These are phyloP conservation scores for Brassica nigra DNA, from an alignment of 345 rosid genomes.

Conservation along the genomic window DNA sequence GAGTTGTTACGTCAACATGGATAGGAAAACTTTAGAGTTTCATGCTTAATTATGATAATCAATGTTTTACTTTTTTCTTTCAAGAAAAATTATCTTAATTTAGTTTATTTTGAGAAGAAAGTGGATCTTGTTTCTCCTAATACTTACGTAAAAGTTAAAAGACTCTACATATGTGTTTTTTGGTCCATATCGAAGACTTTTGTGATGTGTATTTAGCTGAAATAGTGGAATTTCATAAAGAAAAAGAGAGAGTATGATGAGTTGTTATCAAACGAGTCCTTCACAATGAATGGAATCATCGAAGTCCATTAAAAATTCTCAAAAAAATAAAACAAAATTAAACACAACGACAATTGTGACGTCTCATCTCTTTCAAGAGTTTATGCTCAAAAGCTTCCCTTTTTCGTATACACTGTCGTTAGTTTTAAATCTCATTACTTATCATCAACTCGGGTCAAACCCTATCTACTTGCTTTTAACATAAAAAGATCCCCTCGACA, in stretches of 20 bases:
- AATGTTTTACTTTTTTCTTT: background rate
- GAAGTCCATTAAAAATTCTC: conserved; percentile 5
- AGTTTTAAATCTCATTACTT: conserved; percentile 41
- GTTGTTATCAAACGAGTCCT: conserved; percentile 42
- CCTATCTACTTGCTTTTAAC: conserved; percentile 38
- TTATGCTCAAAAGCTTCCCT: conserved; percentile 30
- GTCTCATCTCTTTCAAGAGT: conserved; percentile 37
- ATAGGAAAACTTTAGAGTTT: background rate
- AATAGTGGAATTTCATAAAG: conserved; percentile 16
- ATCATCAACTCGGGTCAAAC: conserved; percentile 37
- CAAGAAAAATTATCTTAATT: background rate
- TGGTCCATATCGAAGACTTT: conserved; percentile 25
- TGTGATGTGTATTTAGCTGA: conserved; percentile 13
- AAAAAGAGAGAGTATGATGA: conserved; percentile 16
- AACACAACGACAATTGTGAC: conserved; percentile 15
- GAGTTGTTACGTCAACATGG: background rate
- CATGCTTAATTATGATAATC: background rate
- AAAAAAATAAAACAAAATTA: background rate
- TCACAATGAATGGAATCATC: conserved; percentile 41
- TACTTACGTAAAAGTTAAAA: background rate
- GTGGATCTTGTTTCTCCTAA: background rate
- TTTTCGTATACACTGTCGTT: conserved; percentile 37
- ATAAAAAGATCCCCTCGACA: conserved; percentile 28
- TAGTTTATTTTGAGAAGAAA: background rate
- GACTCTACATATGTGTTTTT: background rate